Conservation (phyloP, 805 yeast genomes). For the Ogataea chonburiensis region DNA sequence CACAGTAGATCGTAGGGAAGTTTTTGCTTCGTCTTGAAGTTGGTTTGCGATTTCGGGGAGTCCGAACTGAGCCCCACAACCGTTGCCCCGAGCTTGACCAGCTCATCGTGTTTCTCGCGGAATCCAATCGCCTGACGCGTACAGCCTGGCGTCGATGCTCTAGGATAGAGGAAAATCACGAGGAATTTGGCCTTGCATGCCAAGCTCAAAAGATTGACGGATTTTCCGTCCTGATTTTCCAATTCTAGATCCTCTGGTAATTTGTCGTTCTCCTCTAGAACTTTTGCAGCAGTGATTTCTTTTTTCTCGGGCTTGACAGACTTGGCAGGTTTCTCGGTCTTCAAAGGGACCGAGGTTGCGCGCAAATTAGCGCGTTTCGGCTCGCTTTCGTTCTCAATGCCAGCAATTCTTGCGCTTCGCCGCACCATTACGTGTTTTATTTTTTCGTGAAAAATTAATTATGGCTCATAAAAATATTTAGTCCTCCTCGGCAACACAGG, state of each 20-base stretch:
- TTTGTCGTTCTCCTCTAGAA: constrained; percentile 19
- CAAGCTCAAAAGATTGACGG: constrained; percentile 26
- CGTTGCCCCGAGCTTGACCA: constrained; percentile 47
- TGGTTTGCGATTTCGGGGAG: constrained; percentile 71
- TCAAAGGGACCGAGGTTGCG: neutral
- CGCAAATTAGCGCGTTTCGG: neutral
- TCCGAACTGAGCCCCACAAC: constrained; percentile 87
- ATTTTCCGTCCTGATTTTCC: constrained; percentile 54
- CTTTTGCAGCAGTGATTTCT: neutral
- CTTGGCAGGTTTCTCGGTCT: constrained; percentile 5
- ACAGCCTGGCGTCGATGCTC: constrained; percentile 94
- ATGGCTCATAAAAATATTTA: constrained; percentile 2
- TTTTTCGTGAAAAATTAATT: constrained; percentile 5
- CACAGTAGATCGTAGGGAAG: constrained; percentile 72
- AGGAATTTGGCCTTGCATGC: constrained; percentile 41
- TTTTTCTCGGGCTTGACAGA: neutral
- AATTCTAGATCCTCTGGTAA: constrained; percentile 47
- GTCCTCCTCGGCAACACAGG: constrained; percentile 38
- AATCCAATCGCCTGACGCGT: constrained; percentile 93
- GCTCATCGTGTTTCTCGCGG: constrained; percentile 58
- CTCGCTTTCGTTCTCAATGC: constrained; percentile 1
- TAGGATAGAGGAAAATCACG: constrained; percentile 77
- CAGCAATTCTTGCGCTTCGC: constrained; percentile 18
- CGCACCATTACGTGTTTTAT: constrained; percentile 11
- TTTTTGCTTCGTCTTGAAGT: constrained; percentile 68